Evolutionary conservation across 768 basidiomycete genomes (phyloP).

Genomic region (Hygrocybe coccinea): DNA sequence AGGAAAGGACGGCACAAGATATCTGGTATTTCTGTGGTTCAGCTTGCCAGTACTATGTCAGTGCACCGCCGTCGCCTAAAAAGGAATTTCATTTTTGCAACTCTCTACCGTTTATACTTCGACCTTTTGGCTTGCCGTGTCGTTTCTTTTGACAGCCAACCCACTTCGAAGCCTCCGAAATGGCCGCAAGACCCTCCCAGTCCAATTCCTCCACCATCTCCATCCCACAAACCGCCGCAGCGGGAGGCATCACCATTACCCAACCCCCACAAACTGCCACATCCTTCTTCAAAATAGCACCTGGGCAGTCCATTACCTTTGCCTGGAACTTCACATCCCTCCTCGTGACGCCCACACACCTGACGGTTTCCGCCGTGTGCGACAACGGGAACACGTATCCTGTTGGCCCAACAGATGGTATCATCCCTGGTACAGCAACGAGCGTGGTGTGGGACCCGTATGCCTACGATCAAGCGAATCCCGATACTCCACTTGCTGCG

Average conservation of each 20-base stretch:
- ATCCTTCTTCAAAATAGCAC: constrained; percentile 86
- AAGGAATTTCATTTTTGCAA: no score
- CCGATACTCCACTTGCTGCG: constrained; percentile 65
- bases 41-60: no score
- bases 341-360: constrained; percentile 59
- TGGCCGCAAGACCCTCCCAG: neutral
- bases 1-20: no score
- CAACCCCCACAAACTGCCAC: constrained; percentile 77
- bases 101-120: no score
- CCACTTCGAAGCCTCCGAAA: neutral
- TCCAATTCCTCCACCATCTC: constrained; percentile 11
- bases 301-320: constrained; percentile 70
- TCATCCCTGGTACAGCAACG: constrained; percentile 67
- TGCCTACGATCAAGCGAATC: constrained; percentile 58
- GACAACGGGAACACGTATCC: constrained; percentile 88
- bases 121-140: no score
- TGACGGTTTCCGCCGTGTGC: constrained; percentile 79
- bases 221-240: constrained; percentile 51
- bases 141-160: neutral
- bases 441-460: constrained; percentile 77
- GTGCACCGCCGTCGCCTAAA: no score
- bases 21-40: no score
- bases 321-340: constrained; percentile 86
- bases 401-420: constrained; percentile 71
- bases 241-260: constrained; percentile 67